Percentiles rank a stretch among this genome's conserved stretches.
phyloP scores from a whole-genome alignment of 805 yeast genomes.

The Myxozyma kluyveri region DNA sequence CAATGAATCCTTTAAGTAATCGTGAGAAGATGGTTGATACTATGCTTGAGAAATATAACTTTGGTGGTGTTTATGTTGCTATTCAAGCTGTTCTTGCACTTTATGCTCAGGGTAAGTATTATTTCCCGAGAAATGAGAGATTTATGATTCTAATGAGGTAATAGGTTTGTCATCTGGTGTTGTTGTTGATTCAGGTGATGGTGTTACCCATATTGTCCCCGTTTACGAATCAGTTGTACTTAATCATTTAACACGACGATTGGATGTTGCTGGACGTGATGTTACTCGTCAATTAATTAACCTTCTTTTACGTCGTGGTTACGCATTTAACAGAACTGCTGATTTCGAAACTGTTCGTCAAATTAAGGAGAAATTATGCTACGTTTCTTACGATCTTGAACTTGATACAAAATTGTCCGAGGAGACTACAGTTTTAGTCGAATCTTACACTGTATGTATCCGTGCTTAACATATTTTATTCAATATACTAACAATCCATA shows the following conservation, averaged over 20 bases:
- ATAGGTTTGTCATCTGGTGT: slow-evolving; percentile 78
- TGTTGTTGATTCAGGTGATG: slow-evolving; percentile 98
- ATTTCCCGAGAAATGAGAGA: neutral
- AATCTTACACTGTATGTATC: slow-evolving; percentile 50
- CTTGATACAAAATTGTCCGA: slow-evolving; percentile 82
- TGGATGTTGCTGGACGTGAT: slow-evolving; percentile 97
- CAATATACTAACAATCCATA: slow-evolving; percentile 42
- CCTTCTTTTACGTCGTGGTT: slow-evolving; percentile 88
- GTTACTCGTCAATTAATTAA: slow-evolving; percentile 95
- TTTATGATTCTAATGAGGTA: neutral
- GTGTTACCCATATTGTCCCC: slow-evolving; percentile 97
- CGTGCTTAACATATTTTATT: neutral
- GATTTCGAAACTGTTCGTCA: slow-evolving; percentile 95
- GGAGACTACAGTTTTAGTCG: slow-evolving; percentile 94
- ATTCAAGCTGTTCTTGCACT: slow-evolving; percentile 97
- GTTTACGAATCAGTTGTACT: slow-evolving; percentile 96
- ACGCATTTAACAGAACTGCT: slow-evolving; percentile 96
- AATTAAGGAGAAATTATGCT: slow-evolving; percentile 95
- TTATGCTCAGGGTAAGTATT: slow-evolving; percentile 77
- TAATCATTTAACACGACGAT: slow-evolving; percentile 84
- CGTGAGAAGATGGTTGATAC: slow-evolving; percentile 89
- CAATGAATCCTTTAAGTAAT: slow-evolving; percentile 91
- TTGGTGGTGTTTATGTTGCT: slow-evolving; percentile 92
- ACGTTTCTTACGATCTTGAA: slow-evolving; percentile 90
- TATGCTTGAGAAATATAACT: slow-evolving; percentile 86